Percentiles rank a stretch among this genome's conserved stretches.
phyloP scores from a whole-genome alignment of 2,329 filamentous ascomycete species.

The Fusarium coicis region DNA sequence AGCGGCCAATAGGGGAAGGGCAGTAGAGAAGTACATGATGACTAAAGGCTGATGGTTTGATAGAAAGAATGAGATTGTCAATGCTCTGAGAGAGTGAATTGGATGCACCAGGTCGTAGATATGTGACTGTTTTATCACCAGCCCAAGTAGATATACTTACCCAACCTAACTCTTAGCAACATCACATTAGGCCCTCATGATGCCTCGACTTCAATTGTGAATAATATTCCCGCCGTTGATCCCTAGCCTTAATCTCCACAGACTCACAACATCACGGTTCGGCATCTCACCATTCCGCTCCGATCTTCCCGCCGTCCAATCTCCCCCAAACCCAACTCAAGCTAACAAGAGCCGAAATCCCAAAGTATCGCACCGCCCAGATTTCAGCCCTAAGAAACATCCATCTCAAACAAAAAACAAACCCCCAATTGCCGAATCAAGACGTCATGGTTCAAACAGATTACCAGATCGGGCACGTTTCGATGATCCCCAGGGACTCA shows the following conservation, averaged over 20 bases:
- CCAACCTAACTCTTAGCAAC: neutral
- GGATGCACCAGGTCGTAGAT: neutral
- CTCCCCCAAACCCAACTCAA: neutral
- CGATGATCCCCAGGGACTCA: conserved; percentile 23
- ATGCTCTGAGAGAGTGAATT: neutral
- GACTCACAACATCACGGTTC: neutral
- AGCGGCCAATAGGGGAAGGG: conserved; percentile 20
- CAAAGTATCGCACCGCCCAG: neutral
- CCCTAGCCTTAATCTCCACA: neutral
- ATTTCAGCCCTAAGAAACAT: neutral
- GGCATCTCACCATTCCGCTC: conserved; percentile 15
- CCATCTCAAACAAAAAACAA: neutral
- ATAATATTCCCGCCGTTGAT: neutral
- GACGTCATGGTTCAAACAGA: neutral
- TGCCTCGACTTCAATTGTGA: neutral
- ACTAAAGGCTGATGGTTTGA: neutral
- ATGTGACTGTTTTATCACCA: neutral
- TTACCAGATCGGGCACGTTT: neutral
- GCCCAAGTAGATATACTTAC: neutral
- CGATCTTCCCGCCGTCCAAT: neutral
- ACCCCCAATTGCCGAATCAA: neutral
- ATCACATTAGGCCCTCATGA: neutral
- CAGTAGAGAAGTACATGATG: conserved; percentile 16
- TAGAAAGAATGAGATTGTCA: neutral
- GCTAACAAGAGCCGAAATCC: neutral